phyloP scores from a whole-genome alignment of 805 yeast species.

The Lachancea waltii region DNA sequence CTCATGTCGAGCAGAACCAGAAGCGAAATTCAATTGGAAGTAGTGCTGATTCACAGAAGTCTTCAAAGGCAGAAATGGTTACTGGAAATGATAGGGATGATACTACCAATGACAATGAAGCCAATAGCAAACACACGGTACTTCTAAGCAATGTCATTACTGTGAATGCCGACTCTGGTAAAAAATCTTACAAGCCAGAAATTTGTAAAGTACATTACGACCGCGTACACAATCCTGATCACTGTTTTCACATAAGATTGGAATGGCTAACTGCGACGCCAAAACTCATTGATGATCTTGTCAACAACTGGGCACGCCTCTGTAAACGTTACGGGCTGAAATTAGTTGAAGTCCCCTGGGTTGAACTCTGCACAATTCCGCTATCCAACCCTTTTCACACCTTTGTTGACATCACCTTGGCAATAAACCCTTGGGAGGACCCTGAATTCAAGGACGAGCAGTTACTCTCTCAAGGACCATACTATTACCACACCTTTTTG shows the following conservation, averaged over 20 bases:
- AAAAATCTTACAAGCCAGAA: conserved; percentile 71
- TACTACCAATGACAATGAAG: not conserved
- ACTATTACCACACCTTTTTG: conserved; percentile 72
- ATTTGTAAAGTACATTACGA: conserved; percentile 81
- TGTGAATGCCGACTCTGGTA: conserved; percentile 68
- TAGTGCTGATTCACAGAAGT: conserved; percentile 4
- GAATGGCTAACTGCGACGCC: conserved; percentile 94
- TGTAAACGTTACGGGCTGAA: conserved; percentile 81
- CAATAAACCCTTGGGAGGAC: conserved; percentile 67
- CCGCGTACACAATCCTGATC: conserved; percentile 87
- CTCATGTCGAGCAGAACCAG: not conserved
- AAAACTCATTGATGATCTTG: conserved; percentile 70
- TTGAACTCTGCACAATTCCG: conserved; percentile 74
- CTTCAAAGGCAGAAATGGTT: conserved; percentile 8
- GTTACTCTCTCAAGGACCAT: conserved; percentile 45
- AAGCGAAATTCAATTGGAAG: not conserved
- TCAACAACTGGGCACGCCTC: conserved; percentile 69
- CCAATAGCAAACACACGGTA: conserved; percentile 31
- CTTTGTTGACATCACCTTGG: conserved; percentile 59
- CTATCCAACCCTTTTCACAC: conserved; percentile 82
- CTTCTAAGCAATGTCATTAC: conserved; percentile 60
- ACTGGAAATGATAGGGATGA: conserved; percentile 6
- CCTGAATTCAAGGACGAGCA: conserved; percentile 40
- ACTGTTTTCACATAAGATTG: conserved; percentile 82
- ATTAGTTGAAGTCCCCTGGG: conserved; percentile 86